Base-by-base conservation (phyloP, 148 eudicot species). In the Persicaria tinctoria region DNA sequence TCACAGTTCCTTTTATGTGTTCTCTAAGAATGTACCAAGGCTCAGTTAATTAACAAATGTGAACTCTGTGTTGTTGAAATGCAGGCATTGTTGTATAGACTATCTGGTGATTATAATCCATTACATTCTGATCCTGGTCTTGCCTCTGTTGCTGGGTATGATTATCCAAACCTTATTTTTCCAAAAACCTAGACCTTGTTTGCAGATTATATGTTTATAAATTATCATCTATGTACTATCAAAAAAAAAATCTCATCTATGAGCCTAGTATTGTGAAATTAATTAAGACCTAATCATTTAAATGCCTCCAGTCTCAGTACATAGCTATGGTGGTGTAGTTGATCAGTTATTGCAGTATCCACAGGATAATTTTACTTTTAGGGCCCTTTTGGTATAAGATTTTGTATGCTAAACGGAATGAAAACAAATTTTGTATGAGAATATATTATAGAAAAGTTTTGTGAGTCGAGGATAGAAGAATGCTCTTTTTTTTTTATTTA, bases 31-130 rank as follows among this genome's bases (percentile, higher is more conserved):
- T 63, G 46, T 50, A 50, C 6, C 12, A 50, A 8, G 53, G 53
- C 12, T 50, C 53, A 50, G 53, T 7, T 50, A 12, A 2, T 50
- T 12, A 50, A 50, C 12, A 50, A 50, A 50, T 12, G 12, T 32
- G 10, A 8, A 63, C 46, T 57, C 6, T 27, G 16, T 27, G 10
- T 3, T 23, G 2, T 49, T 73, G 74, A 78, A 72, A 60, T 83
- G 83, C 89, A 95, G 98, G 98, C 97, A 62, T 73, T 92, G 81
- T 85, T 95, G 46, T 90, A 95, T 82, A 89, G 99, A 85, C 91
- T 92, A n/a, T 92, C 99, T 70, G 99, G 99, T 76, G 99, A 95
- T 80, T 92, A 92, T 80, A 95, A 95, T 74, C 97, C 97, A 8
- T 78, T 95, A 84, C 99, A 95, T 80, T 89, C 96, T 45, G 97